phyloP scores from a whole-genome alignment of 2,329 filamentous ascomycete genomes.

The Celoporthe dispersa region DNA sequence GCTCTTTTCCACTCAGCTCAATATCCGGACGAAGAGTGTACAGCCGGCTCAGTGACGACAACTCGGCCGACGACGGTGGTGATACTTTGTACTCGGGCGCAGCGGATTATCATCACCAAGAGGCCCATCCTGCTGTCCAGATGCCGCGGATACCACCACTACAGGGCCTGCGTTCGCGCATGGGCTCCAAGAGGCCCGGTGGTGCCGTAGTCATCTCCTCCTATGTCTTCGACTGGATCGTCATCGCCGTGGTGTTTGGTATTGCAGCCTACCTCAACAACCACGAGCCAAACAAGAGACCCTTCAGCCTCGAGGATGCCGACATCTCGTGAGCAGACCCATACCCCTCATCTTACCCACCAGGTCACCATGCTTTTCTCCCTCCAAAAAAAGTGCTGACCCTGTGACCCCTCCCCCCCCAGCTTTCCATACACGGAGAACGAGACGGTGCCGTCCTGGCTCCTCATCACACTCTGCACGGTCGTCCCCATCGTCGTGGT shows the following conservation, averaged over 20 bases:
- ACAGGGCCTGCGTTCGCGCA: slow-evolving; percentile 22
- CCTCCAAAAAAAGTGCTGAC: background rate
- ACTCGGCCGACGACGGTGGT: slow-evolving; percentile 3
- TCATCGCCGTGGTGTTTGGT: slow-evolving; percentile 63
- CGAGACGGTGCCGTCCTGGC: slow-evolving; percentile 72
- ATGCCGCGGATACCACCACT: slow-evolving; percentile 25
- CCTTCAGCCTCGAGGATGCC: slow-evolving; percentile 74
- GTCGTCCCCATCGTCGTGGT: slow-evolving; percentile 71
- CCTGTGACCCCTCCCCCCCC: background rate
- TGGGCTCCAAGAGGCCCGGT: slow-evolving; percentile 33
- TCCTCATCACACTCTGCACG: slow-evolving; percentile 67
- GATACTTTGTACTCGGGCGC: slow-evolving; percentile 22
- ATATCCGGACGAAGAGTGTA: slow-evolving; percentile 22
- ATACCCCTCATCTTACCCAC: background rate
- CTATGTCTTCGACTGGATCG: slow-evolving; percentile 76
- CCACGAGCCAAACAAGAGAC: slow-evolving; percentile 67
- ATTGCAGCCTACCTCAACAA: slow-evolving; percentile 64
- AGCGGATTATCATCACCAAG: background rate
- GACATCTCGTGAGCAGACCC: slow-evolving; percentile 67
- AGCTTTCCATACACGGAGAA: slow-evolving; percentile 71
- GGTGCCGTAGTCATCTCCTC: slow-evolving; percentile 57
- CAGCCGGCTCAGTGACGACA: slow-evolving; percentile 13
- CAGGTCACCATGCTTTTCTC: background rate
- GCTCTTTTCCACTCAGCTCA: slow-evolving; percentile 27
- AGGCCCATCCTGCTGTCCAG: background rate